A percentile compares a stretch with the other conserved stretches of the same genome.
Conservation (phyloP, 225 moss, liverwort and hornwort genomes). For the Physcomitrellopsis africana region DNA sequence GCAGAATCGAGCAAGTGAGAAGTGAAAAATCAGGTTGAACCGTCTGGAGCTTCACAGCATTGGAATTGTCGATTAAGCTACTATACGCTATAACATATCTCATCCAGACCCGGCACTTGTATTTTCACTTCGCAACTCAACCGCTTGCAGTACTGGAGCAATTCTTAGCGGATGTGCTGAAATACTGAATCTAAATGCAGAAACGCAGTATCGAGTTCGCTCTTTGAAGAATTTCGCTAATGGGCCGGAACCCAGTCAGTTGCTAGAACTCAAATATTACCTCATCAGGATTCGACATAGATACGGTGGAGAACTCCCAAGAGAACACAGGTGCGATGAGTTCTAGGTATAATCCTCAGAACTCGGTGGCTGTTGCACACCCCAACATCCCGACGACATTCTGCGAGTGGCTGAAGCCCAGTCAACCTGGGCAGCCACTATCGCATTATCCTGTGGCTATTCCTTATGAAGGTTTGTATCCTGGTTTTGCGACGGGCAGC, state of each 20-base stretch:
- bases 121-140: no score
- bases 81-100: no score
- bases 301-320: constrained; percentile 62
- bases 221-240: no score
- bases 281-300: constrained; percentile 27
- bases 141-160: no score
- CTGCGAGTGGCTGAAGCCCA: constrained; percentile 84
- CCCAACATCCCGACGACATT: constrained; percentile 48
- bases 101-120: no score
- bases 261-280: constrained; percentile 12
- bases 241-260: background rate
- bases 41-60: no score
- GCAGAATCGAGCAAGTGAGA: no score
- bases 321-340: constrained; percentile 67
- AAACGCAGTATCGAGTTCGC: no score
- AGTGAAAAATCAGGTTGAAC: no score
- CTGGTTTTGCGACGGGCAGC: constrained; percentile 44
- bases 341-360: constrained; percentile 86
- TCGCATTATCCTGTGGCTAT: constrained; percentile 84
- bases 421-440: constrained; percentile 60
- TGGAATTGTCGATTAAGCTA: no score
- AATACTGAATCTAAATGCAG: no score
- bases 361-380: constrained; percentile 82
- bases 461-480: constrained; percentile 62
- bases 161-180: no score